phyloP scores from a whole-genome alignment of 1,284 basidiomycete species.

The Quambalaria eucalypti region DNA sequence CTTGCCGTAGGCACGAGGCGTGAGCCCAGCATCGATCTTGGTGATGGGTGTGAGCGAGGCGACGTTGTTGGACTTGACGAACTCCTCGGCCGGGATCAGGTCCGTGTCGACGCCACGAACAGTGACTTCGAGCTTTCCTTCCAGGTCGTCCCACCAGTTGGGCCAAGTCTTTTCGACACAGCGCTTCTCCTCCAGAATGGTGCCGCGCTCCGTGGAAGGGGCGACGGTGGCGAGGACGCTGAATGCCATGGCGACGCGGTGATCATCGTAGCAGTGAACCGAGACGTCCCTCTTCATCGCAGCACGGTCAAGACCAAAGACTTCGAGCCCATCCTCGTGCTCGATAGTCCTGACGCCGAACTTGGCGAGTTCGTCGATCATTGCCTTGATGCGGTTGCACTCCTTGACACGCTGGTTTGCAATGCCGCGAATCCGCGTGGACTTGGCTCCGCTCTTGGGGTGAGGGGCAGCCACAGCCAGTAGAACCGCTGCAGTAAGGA shows the following conservation, averaged over 20 bases:
- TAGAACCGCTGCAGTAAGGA: slow-evolving; percentile 84
- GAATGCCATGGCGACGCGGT: slow-evolving; percentile 98
- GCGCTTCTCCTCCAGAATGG: slow-evolving; percentile 85
- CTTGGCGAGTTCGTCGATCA: slow-evolving; percentile 92
- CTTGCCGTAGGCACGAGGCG: slow-evolving; percentile 46
- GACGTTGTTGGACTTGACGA: slow-evolving; percentile 42
- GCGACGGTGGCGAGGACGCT: slow-evolving; percentile 68
- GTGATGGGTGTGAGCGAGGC: slow-evolving; percentile 9
- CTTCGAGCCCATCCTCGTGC: slow-evolving; percentile 82
- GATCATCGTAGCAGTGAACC: slow-evolving; percentile 94
- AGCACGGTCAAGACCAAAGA: slow-evolving; percentile 60
- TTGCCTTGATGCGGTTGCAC: slow-evolving; percentile 90
- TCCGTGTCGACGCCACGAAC: slow-evolving; percentile 72
- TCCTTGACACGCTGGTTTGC: slow-evolving; percentile 98
- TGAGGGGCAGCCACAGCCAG: slow-evolving; percentile 60
- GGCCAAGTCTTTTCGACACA: slow-evolving; percentile 99
- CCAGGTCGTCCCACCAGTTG: slow-evolving; percentile 97
- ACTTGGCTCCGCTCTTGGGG: slow-evolving; percentile 41
- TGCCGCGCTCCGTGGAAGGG: slow-evolving; percentile 56
- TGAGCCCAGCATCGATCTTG: slow-evolving; percentile 13
- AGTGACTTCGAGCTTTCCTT: slow-evolving; percentile 87
- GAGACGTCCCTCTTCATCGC: slow-evolving; percentile 51
- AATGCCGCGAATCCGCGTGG: slow-evolving; percentile 80
- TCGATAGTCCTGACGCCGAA: slow-evolving; percentile 89
- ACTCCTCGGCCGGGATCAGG: slow-evolving; percentile 19